Conservation (phyloP, 306 rosid species). For the Mimosa bimucronata region DNA sequence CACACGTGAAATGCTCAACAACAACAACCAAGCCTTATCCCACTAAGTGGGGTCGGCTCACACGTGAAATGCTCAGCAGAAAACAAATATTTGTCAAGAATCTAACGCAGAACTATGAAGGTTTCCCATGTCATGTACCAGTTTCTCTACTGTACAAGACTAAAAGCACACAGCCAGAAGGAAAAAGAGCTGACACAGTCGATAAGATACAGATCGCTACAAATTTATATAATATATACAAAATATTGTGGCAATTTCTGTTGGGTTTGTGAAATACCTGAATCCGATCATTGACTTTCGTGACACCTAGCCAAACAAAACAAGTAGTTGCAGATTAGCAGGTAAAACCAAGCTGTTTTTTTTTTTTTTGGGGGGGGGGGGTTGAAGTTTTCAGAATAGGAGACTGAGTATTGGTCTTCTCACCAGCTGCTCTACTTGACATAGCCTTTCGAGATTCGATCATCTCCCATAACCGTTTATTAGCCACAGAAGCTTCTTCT, state of each 20-base stretch:
- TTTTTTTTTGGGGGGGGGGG: neutral
- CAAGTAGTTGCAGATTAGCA: neutral
- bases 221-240: neutral
- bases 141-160: neutral
- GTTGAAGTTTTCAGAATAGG: neutral
- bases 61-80: neutral
- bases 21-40: too few relatives aligned
- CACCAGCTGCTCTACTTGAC: conserved; percentile 59
- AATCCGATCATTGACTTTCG: conserved; percentile 45
- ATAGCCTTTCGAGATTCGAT: conserved; percentile 69
- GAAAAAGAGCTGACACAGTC: neutral
- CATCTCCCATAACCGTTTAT: conserved; percentile 64
- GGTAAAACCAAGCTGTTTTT: neutral
- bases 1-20: neutral
- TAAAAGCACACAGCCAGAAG: neutral
- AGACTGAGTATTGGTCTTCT: conserved; percentile 29
- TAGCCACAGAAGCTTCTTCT: conserved; percentile 75
- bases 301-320: conserved; percentile 55
- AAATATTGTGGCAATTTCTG: conserved; percentile 9
- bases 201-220: neutral
- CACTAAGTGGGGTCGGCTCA: too few relatives aligned
- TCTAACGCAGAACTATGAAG: neutral
- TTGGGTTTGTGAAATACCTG: conserved; percentile 59
- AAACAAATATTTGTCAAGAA: neutral
- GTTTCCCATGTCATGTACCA: neutral